Evolutionary conservation across 345 rosid species (phyloP).

Genomic region (Cardamine chenopodiifolia): DNA sequence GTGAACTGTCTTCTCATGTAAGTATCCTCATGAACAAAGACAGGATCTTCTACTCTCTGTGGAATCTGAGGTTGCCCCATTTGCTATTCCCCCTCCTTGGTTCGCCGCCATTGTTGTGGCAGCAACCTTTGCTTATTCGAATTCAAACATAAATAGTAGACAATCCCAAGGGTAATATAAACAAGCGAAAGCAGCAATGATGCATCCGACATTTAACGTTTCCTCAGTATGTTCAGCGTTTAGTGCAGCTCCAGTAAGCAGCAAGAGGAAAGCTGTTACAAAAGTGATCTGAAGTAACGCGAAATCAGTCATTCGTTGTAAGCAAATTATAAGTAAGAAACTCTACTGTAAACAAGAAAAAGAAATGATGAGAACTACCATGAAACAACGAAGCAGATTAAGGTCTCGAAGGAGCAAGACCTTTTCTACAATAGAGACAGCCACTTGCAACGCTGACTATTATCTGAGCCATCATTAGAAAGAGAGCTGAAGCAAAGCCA

Average conservation of each 20-base stretch:
- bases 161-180: conserved; percentile 62
- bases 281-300: conserved; percentile 67
- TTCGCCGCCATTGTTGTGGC: conserved; percentile 40
- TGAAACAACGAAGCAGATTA: conserved; percentile 70
- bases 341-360: neutral
- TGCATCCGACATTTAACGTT: conserved; percentile 55
- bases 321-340: neutral
- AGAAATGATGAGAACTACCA: conserved; percentile 52
- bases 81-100: conserved; percentile 56
- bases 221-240: conserved; percentile 66
- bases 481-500: conserved; percentile 69
- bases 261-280: conserved; percentile 68
- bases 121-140: conserved; percentile 45
- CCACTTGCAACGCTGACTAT: conserved; percentile 61
- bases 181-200: conserved; percentile 69
- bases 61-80: conserved; percentile 82
- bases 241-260: conserved; percentile 80
- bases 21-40: conserved; percentile 79
- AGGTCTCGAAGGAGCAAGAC: conserved; percentile 57
- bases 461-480: conserved; percentile 71
- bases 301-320: neutral
- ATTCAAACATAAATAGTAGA: conserved; percentile 63
- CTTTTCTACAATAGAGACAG: conserved; percentile 77
- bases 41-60: conserved; percentile 60
- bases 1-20: conserved; percentile 72